These are phyloP conservation scores for Colletotrichum sp. DNA, from an alignment of 2,329 filamentous ascomycete genomes.

Conservation along the genomic window DNA sequence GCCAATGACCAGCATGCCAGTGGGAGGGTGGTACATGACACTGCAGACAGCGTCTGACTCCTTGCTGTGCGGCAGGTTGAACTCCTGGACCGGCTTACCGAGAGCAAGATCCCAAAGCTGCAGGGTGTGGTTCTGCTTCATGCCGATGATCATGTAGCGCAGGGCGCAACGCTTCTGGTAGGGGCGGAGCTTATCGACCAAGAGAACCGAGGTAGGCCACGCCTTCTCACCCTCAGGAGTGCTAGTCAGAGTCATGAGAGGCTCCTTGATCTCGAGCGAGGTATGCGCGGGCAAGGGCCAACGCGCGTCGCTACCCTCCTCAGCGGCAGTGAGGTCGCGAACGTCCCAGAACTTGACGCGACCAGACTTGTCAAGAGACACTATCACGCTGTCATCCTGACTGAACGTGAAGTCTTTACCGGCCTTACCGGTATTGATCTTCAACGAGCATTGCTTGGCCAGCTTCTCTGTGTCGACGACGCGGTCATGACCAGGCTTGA, in stretches of 20 bases:
- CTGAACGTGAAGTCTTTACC: constrained; percentile 99
- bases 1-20: constrained; percentile 92
- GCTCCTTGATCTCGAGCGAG: constrained; percentile 80
- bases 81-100: constrained; percentile 93
- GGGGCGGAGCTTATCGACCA: constrained; percentile 94
- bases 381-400: constrained; percentile 92
- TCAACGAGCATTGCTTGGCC: constrained; percentile 83
- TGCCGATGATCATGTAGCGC: constrained; percentile 94
- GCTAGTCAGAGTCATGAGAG: constrained; percentile 85
- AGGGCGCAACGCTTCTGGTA: constrained; percentile 90
- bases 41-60: constrained; percentile 98
- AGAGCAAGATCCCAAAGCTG: constrained; percentile 98
- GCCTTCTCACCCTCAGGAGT: constrained; percentile 90
- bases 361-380: constrained; percentile 95
- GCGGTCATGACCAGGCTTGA: constrained; percentile 68
- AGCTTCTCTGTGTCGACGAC: constrained; percentile 88
- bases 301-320: constrained; percentile 55
- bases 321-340: constrained; percentile 69
- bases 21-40: constrained; percentile 89
- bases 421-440: constrained; percentile 96
- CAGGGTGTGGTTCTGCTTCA: constrained; percentile 98
- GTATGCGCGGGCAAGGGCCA: constrained; percentile 59
- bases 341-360: constrained; percentile 99
- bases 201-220: constrained; percentile 93
- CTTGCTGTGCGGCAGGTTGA: constrained; percentile 94